Conservation (phyloP, 805 yeast species). For the Barnettozyma populi region DNA sequence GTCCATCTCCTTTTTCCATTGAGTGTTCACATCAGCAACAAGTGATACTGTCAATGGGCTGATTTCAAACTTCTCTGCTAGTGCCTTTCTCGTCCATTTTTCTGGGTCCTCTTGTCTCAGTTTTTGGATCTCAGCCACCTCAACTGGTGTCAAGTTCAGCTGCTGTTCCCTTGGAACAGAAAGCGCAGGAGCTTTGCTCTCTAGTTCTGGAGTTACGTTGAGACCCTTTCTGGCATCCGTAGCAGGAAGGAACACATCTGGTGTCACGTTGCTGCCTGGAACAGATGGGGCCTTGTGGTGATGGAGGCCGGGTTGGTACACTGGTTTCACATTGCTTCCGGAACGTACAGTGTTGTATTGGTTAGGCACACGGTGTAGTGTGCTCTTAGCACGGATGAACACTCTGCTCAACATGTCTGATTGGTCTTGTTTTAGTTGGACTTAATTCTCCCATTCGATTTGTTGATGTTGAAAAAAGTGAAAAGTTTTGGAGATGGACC, state of each 20-base stretch:
- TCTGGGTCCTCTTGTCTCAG: constrained; percentile 55
- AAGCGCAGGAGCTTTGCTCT: constrained; percentile 34
- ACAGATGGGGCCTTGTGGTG: constrained; percentile 59
- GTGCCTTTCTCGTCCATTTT: constrained; percentile 54
- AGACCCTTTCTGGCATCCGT: constrained; percentile 50
- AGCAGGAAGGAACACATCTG: constrained; percentile 61
- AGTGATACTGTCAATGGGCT: constrained; percentile 48
- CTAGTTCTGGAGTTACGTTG: constrained; percentile 23
- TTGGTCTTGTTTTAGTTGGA: not conserved
- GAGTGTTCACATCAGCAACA: constrained; percentile 40
- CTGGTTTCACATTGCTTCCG: constrained; percentile 51
- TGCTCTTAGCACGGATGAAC: constrained; percentile 4
- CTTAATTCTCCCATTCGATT: not conserved
- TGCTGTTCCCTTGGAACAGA: constrained; percentile 34
- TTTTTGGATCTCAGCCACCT: constrained; percentile 49
- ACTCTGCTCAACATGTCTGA: not conserved
- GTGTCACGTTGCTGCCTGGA: constrained; percentile 48
- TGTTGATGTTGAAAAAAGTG: not conserved
- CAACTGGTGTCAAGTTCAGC: constrained; percentile 52
- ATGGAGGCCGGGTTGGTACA: constrained; percentile 53
- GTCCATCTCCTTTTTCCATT: constrained; percentile 40
- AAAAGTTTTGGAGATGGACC: not conserved
- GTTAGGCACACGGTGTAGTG: constrained; percentile 38
- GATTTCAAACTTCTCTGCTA: constrained; percentile 56
- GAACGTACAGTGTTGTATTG: constrained; percentile 58